These are phyloP conservation scores for Fraxinus cuspidata DNA, from an alignment of 257 asterid species.

Conservation along the genomic window DNA sequence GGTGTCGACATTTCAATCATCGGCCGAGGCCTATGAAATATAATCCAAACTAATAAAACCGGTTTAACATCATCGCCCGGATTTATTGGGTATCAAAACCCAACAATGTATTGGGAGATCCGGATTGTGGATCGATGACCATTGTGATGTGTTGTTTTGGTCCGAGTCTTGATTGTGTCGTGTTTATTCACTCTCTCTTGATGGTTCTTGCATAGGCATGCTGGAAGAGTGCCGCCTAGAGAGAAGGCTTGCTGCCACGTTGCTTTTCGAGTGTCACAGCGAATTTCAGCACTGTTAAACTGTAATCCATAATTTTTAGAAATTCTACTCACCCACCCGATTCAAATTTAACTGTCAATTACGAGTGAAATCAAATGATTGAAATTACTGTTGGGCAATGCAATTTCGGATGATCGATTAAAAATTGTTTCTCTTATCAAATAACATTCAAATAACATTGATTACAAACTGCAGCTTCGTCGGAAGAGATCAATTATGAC, in stretches of 20 bases:
- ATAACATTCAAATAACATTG: not conserved
- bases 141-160: too few relatives aligned
- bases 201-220: conserved; percentile 48
- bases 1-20: too few relatives aligned
- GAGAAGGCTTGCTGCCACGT: conserved; percentile 47
- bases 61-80: too few relatives aligned
- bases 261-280: conserved; percentile 54
- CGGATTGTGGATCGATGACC: too few relatives aligned
- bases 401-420: too few relatives aligned
- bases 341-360: conserved; percentile 6
- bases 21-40: too few relatives aligned
- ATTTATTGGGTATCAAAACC: too few relatives aligned
- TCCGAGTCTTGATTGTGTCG: too few relatives aligned
- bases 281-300: conserved; percentile 74
- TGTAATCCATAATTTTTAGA: conserved; percentile 61
- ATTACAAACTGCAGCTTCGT: not conserved
- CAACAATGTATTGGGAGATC: too few relatives aligned
- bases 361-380: too few relatives aligned
- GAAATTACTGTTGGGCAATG: not conserved
- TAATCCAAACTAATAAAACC: too few relatives aligned
- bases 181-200: too few relatives aligned
- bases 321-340: not conserved
- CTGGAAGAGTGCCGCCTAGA: conserved; percentile 80
- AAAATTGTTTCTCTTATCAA: not conserved
- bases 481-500: not conserved